Conservation (phyloP, 495 filamentous ascomycete genomes). For the Penicillium ucsense region DNA sequence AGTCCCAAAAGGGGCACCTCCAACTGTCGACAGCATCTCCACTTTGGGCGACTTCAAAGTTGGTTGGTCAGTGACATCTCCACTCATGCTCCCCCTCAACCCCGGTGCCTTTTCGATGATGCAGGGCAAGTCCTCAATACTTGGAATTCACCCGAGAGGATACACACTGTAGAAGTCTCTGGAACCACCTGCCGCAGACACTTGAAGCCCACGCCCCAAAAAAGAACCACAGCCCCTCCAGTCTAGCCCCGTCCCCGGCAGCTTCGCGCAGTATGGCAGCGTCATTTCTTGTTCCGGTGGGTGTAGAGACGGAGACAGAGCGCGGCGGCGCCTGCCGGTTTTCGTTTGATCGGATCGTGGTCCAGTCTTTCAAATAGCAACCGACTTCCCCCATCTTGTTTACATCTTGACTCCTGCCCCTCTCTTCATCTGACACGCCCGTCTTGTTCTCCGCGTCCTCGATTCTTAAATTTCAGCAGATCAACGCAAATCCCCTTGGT, state of each 20-base stretch:
- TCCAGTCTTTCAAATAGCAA: constrained; percentile 1
- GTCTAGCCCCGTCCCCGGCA: not conserved
- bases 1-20: not conserved
- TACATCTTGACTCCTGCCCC: not conserved
- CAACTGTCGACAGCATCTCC: too few relatives aligned
- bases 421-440: not conserved
- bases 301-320: too few relatives aligned
- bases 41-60: too few relatives aligned
- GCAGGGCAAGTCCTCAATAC: constrained; percentile 2
- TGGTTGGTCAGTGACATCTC: too few relatives aligned
- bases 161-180: too few relatives aligned
- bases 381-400: not conserved
- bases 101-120: not conserved
- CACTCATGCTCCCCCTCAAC: not conserved
- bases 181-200: too few relatives aligned
- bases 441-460: not conserved
- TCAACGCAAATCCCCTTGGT: not conserved
- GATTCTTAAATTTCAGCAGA: too few relatives aligned
- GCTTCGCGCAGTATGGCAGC: too few relatives aligned
- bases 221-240: not conserved
- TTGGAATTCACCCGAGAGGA: not conserved
- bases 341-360: too few relatives aligned
- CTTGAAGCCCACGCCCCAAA: not conserved
- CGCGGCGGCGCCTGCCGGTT: too few relatives aligned
- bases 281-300: too few relatives aligned